Evolutionary conservation across 2,329 filamentous ascomycete species (phyloP).

Genomic region (Setomelanomma holmii): DNA sequence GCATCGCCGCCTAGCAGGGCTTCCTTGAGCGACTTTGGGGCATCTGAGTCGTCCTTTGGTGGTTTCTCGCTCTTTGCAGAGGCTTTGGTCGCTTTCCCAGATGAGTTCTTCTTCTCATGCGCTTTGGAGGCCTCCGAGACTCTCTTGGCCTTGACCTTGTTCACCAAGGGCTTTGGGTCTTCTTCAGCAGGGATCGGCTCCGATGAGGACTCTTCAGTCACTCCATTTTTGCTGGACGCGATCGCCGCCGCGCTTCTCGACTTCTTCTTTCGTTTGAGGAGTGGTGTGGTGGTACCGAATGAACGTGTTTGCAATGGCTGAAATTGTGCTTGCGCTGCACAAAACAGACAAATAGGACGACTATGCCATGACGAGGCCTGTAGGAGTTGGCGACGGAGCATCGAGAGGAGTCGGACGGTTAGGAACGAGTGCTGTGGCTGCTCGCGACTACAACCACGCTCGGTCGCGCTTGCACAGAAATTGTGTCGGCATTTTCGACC

Average conservation of each 20-base stretch:
- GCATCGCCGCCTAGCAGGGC: slow-evolving; percentile 22
- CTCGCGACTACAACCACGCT: background rate
- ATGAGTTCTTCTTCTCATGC: background rate
- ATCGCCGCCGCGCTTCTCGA: background rate
- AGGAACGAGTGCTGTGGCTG: slow-evolving; percentile 9
- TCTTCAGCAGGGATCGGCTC: background rate
- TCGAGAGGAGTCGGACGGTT: slow-evolving; percentile 14
- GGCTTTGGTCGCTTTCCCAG: background rate
- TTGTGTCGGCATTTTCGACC: slow-evolving; percentile 12
- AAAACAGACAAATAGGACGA: slow-evolving; percentile 27
- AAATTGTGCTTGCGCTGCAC: slow-evolving; percentile 19
- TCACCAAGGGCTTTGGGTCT: background rate
- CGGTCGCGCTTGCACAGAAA: slow-evolving; percentile 12
- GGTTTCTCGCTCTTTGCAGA: background rate
- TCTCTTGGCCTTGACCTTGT: background rate
- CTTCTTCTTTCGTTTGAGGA: slow-evolving; percentile 8
- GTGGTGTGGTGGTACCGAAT: slow-evolving; percentile 21
- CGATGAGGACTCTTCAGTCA: background rate
- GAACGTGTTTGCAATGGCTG: slow-evolving; percentile 15
- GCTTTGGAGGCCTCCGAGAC: too few species aligned
- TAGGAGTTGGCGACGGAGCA: slow-evolving; percentile 36
- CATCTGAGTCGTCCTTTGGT: background rate
- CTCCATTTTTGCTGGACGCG: background rate
- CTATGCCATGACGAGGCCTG: slow-evolving; percentile 25
- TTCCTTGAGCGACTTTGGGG: slow-evolving; percentile 28